These are phyloP conservation scores for Yamadazyma pseudoaaseri DNA, from an alignment of 1,139 yeast genomes.

Conservation along the genomic window DNA sequence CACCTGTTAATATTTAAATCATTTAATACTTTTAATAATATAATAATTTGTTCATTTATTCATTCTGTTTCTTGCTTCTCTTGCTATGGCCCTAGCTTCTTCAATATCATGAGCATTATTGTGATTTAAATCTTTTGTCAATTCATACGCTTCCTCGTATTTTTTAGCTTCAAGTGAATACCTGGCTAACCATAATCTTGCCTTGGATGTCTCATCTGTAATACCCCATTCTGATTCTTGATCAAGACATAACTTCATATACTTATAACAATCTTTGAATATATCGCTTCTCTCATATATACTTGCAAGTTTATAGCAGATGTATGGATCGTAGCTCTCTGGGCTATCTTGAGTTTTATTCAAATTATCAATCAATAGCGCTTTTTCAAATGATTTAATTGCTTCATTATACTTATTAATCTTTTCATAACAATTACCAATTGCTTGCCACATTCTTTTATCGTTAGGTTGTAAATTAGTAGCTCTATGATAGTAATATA, in stretches of 20 bases:
- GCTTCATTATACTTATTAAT: slow-evolving; percentile 68
- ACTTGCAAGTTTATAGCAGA: slow-evolving; percentile 67
- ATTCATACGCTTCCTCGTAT: slow-evolving; percentile 68
- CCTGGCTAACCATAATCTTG: slow-evolving; percentile 85
- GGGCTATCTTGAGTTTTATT: slow-evolving; percentile 11
- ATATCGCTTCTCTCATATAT: slow-evolving; percentile 62
- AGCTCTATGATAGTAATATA: slow-evolving; percentile 90
- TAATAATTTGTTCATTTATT: slow-evolving; percentile 10
- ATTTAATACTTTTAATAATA: slow-evolving; percentile 1
- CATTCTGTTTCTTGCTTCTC: slow-evolving; percentile 61
- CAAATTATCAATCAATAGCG: slow-evolving; percentile 46
- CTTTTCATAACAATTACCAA: slow-evolving; percentile 87
- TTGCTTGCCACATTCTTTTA: slow-evolving; percentile 95
- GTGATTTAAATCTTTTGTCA: slow-evolving; percentile 72
- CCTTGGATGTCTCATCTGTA: slow-evolving; percentile 76
- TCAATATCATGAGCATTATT: slow-evolving; percentile 85
- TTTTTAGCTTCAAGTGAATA: slow-evolving; percentile 56
- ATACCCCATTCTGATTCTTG: slow-evolving; percentile 67
- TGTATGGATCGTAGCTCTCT: slow-evolving; percentile 39
- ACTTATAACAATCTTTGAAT: slow-evolving; percentile 52
- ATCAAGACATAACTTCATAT: slow-evolving; percentile 72
- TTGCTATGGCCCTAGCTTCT: slow-evolving; percentile 81
- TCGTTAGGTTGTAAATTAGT: slow-evolving; percentile 87
- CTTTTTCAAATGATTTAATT: slow-evolving; percentile 57
- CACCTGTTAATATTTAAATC: not conserved